Percentiles rank a stretch among this genome's conserved stretches.
These are phyloP conservation scores for Pseudogymnoascus sp. DNA, from an alignment of 2,329 filamentous ascomycete species.

Conservation along the genomic window DNA sequence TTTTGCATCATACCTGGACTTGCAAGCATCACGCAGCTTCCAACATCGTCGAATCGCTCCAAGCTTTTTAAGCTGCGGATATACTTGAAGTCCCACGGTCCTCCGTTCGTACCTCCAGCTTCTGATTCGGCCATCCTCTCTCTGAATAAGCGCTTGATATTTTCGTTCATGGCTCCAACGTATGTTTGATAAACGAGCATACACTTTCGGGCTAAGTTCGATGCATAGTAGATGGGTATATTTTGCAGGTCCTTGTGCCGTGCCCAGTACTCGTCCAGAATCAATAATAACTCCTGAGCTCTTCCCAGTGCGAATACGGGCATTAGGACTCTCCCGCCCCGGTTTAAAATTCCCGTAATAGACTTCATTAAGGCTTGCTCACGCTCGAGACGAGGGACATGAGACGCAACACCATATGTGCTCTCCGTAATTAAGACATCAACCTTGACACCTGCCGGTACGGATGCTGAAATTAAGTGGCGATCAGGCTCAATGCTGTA, in stretches of 20 bases:
- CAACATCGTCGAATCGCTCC: constrained; percentile 92
- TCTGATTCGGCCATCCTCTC: constrained; percentile 89
- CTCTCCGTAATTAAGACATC: constrained; percentile 97
- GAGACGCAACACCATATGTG: constrained; percentile 91
- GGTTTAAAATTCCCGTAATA: constrained; percentile 82
- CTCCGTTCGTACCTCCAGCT: constrained; percentile 64
- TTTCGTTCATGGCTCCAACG: constrained; percentile 97
- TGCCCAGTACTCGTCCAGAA: constrained; percentile 94
- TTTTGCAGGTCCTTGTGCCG: constrained; percentile 83
- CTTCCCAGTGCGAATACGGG: constrained; percentile 91
- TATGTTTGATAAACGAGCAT: constrained; percentile 99
- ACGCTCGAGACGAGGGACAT: constrained; percentile 81
- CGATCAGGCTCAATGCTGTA: constrained; percentile 94
- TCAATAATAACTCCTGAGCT: constrained; percentile 87
- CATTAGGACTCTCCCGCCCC: constrained; percentile 85
- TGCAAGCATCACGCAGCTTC: constrained; percentile 92
- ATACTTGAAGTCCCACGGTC: constrained; percentile 94
- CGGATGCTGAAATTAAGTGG: constrained; percentile 87
- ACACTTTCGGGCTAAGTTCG: constrained; percentile 87
- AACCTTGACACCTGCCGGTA: constrained; percentile 81
- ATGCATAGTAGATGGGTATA: constrained; percentile 94
- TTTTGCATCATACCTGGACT: constrained; percentile 98
- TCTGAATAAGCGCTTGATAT: constrained; percentile 91
- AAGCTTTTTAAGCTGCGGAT: constrained; percentile 87
- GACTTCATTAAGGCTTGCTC: constrained; percentile 94